phyloP scores from a whole-genome alignment of 768 basidiomycete genomes.

The Pleurotus pulmonarius region DNA sequence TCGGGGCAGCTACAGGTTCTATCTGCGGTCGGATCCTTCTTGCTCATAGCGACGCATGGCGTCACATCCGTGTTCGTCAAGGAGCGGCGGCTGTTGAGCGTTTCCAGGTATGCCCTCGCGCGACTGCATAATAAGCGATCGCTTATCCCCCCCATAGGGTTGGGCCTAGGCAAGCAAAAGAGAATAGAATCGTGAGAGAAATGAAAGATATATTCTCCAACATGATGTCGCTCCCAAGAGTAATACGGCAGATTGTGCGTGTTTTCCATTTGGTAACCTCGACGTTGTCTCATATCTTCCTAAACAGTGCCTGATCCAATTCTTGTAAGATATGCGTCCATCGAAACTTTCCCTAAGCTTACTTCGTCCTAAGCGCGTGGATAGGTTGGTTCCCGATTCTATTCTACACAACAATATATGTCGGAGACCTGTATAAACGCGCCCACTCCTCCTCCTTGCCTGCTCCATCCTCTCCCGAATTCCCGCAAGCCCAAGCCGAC shows the following conservation, averaged over 20 bases:
- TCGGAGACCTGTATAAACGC: conserved; percentile 81
- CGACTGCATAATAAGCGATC: not conserved
- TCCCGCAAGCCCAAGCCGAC: conserved; percentile 19
- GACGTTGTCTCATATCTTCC: not conserved
- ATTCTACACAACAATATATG: conserved; percentile 84
- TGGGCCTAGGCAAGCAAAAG: not conserved
- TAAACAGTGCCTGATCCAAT: conserved; percentile 69
- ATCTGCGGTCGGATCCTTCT: conserved; percentile 65
- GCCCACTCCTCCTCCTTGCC: conserved; percentile 24
- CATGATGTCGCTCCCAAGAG: conserved; percentile 61
- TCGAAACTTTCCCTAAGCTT: not conserved
- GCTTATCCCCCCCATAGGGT: not conserved
- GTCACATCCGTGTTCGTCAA: conserved; percentile 59
- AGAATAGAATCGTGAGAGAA: conserved; percentile 35
- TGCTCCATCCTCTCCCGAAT: conserved; percentile 14
- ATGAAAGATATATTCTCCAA: conserved; percentile 70
- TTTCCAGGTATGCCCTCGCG: conserved; percentile 8
- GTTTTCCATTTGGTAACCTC: not conserved
- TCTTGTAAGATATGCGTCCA: conserved; percentile 51
- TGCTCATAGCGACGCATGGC: conserved; percentile 64
- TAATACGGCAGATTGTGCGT: conserved; percentile 80
- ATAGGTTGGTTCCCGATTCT: conserved; percentile 91
- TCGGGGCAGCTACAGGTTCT: conserved; percentile 78
- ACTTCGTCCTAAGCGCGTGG: conserved; percentile 52
- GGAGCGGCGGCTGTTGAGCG: conserved; percentile 65